These are phyloP conservation scores for Annona cherimola DNA, from an alignment of 164 flowering plant genomes.

Conservation along the genomic window DNA sequence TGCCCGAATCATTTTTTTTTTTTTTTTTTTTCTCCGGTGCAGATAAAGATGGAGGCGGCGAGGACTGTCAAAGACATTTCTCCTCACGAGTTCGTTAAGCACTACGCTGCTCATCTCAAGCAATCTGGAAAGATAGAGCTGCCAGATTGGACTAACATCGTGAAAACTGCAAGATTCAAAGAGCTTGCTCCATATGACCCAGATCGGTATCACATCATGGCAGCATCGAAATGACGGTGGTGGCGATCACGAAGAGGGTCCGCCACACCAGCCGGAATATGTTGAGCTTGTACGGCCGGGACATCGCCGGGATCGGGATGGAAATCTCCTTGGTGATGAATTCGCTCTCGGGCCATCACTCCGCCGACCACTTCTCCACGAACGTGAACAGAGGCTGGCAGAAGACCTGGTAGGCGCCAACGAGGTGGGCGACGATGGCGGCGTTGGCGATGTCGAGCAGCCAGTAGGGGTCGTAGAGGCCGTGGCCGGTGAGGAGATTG, in stretches of 20 bases:
- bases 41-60: slow-evolving; percentile 41
- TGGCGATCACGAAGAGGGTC: slow-evolving; percentile 43
- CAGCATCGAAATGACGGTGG: slow-evolving; percentile 71
- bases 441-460: slow-evolving; percentile 60
- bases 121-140: slow-evolving; percentile 83
- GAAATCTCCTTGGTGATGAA: slow-evolving; percentile 39
- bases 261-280: slow-evolving; percentile 59
- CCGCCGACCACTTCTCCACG: slow-evolving; percentile 40
- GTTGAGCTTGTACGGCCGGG: slow-evolving; percentile 35
- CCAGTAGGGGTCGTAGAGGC: slow-evolving; percentile 66
- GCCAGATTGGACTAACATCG: slow-evolving; percentile 84
- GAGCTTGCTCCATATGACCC: slow-evolving; percentile 93
- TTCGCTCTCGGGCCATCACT: slow-evolving; percentile 34
- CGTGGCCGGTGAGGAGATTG: slow-evolving; percentile 57
- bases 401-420: slow-evolving; percentile 68
- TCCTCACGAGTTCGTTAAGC: slow-evolving; percentile 68
- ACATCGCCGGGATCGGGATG: slow-evolving; percentile 33
- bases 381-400: slow-evolving; percentile 65
- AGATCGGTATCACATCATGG: slow-evolving; percentile 84
- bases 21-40: not conserved
- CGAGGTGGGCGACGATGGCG: slow-evolving; percentile 57
- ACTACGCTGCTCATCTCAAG: slow-evolving; percentile 65
- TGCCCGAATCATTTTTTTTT: not conserved
- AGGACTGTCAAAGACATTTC: slow-evolving; percentile 63
- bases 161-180: slow-evolving; percentile 71